Percentiles rank a stretch among this genome's conserved stretches.
Conservation (phyloP, 495 filamentous ascomycete species). For the Lasiosphaeria ovina region DNA sequence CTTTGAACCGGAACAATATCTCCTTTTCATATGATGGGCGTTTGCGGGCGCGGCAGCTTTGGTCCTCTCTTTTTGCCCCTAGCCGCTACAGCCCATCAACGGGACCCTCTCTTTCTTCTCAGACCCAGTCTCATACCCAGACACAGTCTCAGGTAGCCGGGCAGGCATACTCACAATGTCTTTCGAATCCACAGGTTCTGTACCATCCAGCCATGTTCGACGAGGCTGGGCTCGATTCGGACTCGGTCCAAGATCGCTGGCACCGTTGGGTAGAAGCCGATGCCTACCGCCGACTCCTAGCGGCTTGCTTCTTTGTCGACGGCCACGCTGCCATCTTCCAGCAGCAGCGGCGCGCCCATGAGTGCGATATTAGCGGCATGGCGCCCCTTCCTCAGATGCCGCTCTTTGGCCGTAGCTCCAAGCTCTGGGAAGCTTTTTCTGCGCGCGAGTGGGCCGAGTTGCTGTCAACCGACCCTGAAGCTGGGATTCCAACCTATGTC, state of each 20-base stretch:
- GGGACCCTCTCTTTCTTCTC: slow-evolving; percentile 20
- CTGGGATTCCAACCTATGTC: slow-evolving; percentile 23
- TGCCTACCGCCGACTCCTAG: slow-evolving; percentile 47
- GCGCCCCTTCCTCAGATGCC: slow-evolving; percentile 35
- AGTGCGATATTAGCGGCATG: slow-evolving; percentile 27
- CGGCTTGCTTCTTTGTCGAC: slow-evolving; percentile 51
- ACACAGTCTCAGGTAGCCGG: slow-evolving; percentile 20
- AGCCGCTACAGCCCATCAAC: slow-evolving; percentile 18
- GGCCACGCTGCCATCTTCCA: slow-evolving; percentile 50
- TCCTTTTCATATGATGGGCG: slow-evolving; percentile 12
- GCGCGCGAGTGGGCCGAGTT: slow-evolving; percentile 35
- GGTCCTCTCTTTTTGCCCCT: slow-evolving; percentile 31
- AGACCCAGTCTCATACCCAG: slow-evolving; percentile 15
- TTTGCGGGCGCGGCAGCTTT: slow-evolving; percentile 20
- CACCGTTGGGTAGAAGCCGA: slow-evolving; percentile 48
- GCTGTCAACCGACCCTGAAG: slow-evolving; percentile 25
- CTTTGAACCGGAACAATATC: slow-evolving; percentile 22
- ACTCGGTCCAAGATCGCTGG: slow-evolving; percentile 42
- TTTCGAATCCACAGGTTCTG: slow-evolving; percentile 41
- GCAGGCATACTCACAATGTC: slow-evolving; percentile 47
- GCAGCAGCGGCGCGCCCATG: slow-evolving; percentile 41
- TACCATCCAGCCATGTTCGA: slow-evolving; percentile 29
- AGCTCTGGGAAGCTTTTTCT: slow-evolving; percentile 41
- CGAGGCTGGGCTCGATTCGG: slow-evolving; percentile 23
- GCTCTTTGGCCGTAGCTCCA: slow-evolving; percentile 33